A percentile compares a stretch with the other conserved stretches of the same genome.
phyloP scores from a whole-genome alignment of 192 early-diverging fungal genomes.

The Glomus cerebriforme region DNA sequence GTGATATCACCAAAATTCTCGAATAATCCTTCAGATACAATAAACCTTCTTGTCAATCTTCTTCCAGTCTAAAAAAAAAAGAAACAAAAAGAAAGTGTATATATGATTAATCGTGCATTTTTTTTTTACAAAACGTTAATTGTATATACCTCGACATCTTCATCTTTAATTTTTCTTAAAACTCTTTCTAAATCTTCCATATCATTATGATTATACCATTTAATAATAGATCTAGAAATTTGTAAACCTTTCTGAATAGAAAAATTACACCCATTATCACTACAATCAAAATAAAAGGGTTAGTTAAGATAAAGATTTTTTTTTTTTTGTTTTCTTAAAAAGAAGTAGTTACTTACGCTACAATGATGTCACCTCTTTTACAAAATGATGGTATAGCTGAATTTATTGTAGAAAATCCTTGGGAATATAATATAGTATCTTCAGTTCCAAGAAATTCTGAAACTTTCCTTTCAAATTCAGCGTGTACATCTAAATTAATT shows the following conservation, averaged over 20 bases:
- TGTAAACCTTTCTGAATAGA: conserved; percentile 86
- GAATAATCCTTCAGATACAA: conserved; percentile 92
- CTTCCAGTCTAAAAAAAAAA: conserved; percentile 41
- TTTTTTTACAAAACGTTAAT: not conserved
- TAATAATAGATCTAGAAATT: conserved; percentile 87
- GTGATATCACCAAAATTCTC: conserved; percentile 86
- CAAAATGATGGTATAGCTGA: conserved; percentile 94
- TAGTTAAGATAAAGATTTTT: not conserved
- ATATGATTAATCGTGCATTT: too few species aligned
- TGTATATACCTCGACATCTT: conserved; percentile 52
- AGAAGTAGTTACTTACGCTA: conserved; percentile 63
- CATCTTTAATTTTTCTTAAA: conserved; percentile 71
- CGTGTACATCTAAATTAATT: conserved; percentile 78
- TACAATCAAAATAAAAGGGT: conserved; percentile 37
- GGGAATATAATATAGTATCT: conserved; percentile 90
- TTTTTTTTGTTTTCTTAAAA: too few species aligned
- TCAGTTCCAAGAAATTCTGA: conserved; percentile 85
- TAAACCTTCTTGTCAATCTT: conserved; percentile 86
- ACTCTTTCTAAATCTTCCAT: conserved; percentile 92
- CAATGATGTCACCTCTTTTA: conserved; percentile 94
- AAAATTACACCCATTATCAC: conserved; percentile 89
- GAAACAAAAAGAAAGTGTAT: not conserved
- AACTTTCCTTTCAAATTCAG: conserved; percentile 86
- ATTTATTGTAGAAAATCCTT: conserved; percentile 90
- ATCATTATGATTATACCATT: conserved; percentile 96